phyloP scores from a whole-genome alignment of 768 basidiomycete species.

The Suillus subluteus region DNA sequence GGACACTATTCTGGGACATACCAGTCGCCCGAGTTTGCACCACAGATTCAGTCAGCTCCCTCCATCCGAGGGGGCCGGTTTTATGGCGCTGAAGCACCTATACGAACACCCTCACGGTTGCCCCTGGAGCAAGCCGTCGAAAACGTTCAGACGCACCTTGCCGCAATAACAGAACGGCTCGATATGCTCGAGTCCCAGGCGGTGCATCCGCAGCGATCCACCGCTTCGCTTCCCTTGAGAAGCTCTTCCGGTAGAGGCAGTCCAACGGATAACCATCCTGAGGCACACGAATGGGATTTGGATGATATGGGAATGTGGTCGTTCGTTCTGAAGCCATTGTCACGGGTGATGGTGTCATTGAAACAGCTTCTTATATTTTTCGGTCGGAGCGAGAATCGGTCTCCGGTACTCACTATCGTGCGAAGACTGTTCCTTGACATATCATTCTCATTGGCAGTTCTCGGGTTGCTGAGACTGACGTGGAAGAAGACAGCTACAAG shows the following conservation, averaged over 20 bases:
- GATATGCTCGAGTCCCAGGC: conserved; percentile 57
- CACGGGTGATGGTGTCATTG: conserved; percentile 51
- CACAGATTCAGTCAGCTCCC: conserved; percentile 41
- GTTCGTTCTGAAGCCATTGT: conserved; percentile 64
- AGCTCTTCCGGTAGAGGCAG: conserved; percentile 47
- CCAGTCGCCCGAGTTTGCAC: conserved; percentile 42
- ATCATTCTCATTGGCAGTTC: conserved; percentile 68
- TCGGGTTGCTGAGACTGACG: conserved; percentile 56
- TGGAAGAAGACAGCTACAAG: conserved; percentile 76
- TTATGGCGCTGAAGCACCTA: conserved; percentile 35
- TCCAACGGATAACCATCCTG: conserved; percentile 38
- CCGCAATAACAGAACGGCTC: conserved; percentile 82
- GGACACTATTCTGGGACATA: conserved; percentile 43
- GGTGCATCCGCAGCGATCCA: conserved; percentile 43
- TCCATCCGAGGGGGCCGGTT: conserved; percentile 40
- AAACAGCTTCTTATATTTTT: conserved; percentile 61
- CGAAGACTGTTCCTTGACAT: conserved; percentile 78
- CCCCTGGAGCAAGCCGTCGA: conserved; percentile 77
- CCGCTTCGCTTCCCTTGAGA: conserved; percentile 43
- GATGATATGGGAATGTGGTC: conserved; percentile 88
- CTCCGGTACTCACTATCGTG: conserved; percentile 69
- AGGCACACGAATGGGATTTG: conserved; percentile 60
- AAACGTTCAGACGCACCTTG: conserved; percentile 78
- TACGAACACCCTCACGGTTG: conserved; percentile 48
- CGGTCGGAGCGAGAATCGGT: conserved; percentile 57